phyloP scores from a whole-genome alignment of 257 asterid species.

The Plantago ovata region DNA sequence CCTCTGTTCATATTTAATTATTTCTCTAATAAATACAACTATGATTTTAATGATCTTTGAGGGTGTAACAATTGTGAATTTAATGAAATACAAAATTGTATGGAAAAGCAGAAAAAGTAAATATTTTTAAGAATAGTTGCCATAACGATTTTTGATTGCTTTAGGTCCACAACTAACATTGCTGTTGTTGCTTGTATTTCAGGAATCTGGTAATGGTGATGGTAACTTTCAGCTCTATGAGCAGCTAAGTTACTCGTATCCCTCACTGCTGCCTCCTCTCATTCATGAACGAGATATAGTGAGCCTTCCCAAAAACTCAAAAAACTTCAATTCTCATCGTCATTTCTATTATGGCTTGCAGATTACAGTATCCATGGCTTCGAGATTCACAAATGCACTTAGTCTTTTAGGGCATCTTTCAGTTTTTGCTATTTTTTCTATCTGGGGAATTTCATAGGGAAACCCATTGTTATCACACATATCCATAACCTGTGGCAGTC shows the following conservation, averaged over 20 bases:
- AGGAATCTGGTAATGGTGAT: conserved; percentile 46
- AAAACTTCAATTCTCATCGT: neutral
- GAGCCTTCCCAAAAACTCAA: conserved; percentile 20
- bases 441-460: no score
- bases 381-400: neutral
- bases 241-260: conserved; percentile 66
- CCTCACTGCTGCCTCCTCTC: conserved; percentile 79
- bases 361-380: neutral
- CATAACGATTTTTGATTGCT: neutral
- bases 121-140: neutral
- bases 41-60: neutral
- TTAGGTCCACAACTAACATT: neutral
- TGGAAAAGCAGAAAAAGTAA: neutral
- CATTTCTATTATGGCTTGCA: neutral
- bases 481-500: no score
- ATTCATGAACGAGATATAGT: conserved; percentile 84
- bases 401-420: neutral
- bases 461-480: no score
- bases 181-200: conserved; percentile 5
- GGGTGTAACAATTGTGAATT: neutral
- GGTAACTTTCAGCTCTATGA: conserved; percentile 62
- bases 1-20: neutral
- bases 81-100: neutral
- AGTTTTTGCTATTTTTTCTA: no score
- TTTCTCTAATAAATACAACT: neutral